Percentiles rank a stretch among this genome's conserved stretches.
These are phyloP conservation scores for Trifolium pratense DNA, from an alignment of 306 rosid genomes.

Conservation along the genomic window DNA sequence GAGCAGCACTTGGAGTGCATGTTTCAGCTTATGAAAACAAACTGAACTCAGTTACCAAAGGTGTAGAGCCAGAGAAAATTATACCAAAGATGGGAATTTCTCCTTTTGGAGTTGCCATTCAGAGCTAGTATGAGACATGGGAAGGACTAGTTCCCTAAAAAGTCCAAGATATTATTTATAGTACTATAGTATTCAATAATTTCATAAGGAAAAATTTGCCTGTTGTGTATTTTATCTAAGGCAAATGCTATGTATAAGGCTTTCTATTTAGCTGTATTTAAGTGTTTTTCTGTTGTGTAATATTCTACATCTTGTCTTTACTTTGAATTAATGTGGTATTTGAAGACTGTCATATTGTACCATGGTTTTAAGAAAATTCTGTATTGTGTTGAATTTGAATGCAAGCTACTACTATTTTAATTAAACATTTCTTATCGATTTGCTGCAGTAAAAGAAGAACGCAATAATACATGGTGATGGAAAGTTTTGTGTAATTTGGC, in stretches of 20 bases:
- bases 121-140: slow-evolving; percentile 45
- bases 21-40: slow-evolving; percentile 66
- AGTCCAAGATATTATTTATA: not conserved
- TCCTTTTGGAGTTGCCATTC: slow-evolving; percentile 65
- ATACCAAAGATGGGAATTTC: slow-evolving; percentile 53
- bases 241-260: slow-evolving; percentile 29
- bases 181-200: not conserved
- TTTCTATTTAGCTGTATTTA: slow-evolving; percentile 10
- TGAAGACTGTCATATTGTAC: slow-evolving; percentile 38
- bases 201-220: slow-evolving; percentile 18
- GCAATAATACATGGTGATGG: too few relatives aligned
- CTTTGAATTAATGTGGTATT: slow-evolving; percentile 32
- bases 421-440: not conserved
- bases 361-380: not conserved
- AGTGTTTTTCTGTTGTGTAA: slow-evolving; percentile 10
- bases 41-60: slow-evolving; percentile 26
- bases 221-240: slow-evolving; percentile 37
- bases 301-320: slow-evolving; percentile 26
- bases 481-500: too few relatives aligned
- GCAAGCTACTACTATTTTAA: not conserved
- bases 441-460: too few relatives aligned
- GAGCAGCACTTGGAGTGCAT: slow-evolving; percentile 94
- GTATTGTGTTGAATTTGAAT: slow-evolving; percentile 34
- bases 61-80: slow-evolving; percentile 57
- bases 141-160: slow-evolving; percentile 28